Evolutionary conservation across 1,139 yeast species (phyloP).

Genomic region (Hyphopichia pseudoburtonii): DNA sequence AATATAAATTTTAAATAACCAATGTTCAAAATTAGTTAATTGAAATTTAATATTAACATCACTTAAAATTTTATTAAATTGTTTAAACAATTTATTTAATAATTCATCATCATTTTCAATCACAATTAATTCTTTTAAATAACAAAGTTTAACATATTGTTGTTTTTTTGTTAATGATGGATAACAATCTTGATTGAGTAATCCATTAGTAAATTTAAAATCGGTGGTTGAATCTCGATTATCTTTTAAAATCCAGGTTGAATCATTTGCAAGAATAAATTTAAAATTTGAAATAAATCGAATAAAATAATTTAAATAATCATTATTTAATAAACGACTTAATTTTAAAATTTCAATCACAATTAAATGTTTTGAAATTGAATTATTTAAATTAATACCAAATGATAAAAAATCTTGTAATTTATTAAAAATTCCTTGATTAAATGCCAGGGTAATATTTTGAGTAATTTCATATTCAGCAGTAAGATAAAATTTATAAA

Average conservation of each 20-base stretch:
- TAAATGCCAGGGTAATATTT: conserved; percentile 51
- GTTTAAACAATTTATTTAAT: conserved; percentile 16
- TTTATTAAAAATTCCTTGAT: conserved; percentile 57
- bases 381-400: conserved; percentile 37
- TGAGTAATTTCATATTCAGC: conserved; percentile 50
- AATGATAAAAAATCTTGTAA: conserved; percentile 60
- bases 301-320: conserved; percentile 29
- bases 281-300: conserved; percentile 13
- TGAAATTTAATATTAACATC: conserved; percentile 12
- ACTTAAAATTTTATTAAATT: conserved; percentile 26
- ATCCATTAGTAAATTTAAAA: conserved; percentile 31
- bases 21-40: conserved; percentile 19
- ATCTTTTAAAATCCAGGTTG: conserved; percentile 23
- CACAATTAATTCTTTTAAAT: conserved; percentile 26
- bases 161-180: conserved; percentile 4
- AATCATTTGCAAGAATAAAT: conserved; percentile 10
- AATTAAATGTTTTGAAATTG: conserved; percentile 36
- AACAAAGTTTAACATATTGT: conserved; percentile 20
- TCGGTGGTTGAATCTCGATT: conserved; percentile 50
- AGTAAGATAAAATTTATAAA: conserved; percentile 50
- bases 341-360: conserved; percentile 35
- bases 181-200: background rate
- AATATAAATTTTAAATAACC: conserved; percentile 25
- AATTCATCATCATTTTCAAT: conserved; percentile 15
- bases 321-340: conserved; percentile 34